These are phyloP conservation scores for Nitzschia putrida DNA, from an alignment of 108 stramenopile genomes.

Conservation along the genomic window DNA sequence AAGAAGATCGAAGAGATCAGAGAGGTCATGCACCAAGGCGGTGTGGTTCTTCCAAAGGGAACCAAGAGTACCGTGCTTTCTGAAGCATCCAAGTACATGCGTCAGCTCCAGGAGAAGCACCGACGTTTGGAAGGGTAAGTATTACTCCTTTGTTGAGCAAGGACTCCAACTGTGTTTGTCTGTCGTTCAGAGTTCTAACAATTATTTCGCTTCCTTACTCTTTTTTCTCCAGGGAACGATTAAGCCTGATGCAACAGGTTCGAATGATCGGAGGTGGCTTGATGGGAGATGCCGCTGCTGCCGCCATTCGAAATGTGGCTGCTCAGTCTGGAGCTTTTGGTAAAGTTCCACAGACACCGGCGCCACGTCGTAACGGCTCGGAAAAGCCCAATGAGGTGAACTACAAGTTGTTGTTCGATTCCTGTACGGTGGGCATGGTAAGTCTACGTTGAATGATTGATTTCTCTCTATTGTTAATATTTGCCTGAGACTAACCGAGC, in stretches of 20 bases:
- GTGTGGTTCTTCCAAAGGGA: conserved; percentile 88
- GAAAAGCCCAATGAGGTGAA: conserved; percentile 50
- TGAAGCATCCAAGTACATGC: conserved; percentile 88
- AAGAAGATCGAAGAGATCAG: conserved; percentile 83
- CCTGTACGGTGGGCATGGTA: conserved; percentile 79
- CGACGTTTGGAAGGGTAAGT: conserved; percentile 80
- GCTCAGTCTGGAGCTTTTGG: conserved; percentile 75
- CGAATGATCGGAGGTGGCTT: conserved; percentile 79
- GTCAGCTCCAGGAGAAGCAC: conserved; percentile 84
- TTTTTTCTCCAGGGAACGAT: conserved; percentile 46
- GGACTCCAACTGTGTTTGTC: neutral
- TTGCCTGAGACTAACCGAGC: too few species aligned
- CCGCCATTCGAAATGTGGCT: conserved; percentile 54
- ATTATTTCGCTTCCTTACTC: neutral
- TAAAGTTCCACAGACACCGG: conserved; percentile 57
- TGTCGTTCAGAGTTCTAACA: neutral
- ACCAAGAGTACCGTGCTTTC: conserved; percentile 87
- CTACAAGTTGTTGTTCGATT: conserved; percentile 80
- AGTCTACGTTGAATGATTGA: too few species aligned
- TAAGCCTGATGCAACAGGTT: conserved; percentile 78
- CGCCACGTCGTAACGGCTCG: conserved; percentile 16
- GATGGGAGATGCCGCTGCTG: conserved; percentile 75
- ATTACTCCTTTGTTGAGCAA: neutral
- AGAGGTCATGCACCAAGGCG: conserved; percentile 70
- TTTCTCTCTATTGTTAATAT: too few species aligned